These are phyloP conservation scores for Wallemia ichthyophaga DNA, from an alignment of 1,284 basidiomycete genomes.

Conservation along the genomic window DNA sequence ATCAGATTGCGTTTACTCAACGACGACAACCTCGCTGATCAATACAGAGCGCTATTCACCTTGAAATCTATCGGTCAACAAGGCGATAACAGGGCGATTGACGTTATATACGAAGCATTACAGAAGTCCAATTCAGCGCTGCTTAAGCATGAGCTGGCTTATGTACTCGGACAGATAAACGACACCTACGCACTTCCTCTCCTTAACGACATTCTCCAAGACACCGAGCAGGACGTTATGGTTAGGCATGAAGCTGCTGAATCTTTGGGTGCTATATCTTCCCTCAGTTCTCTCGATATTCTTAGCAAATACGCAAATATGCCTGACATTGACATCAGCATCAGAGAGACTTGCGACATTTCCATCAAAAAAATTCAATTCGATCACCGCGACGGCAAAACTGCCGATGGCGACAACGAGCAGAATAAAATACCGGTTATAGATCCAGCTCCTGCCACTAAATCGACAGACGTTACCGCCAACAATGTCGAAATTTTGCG, in stretches of 20 bases:
- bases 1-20: constrained; percentile 49
- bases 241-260: constrained; percentile 97
- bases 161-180: constrained; percentile 81
- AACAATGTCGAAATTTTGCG: constrained; percentile 27
- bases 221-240: constrained; percentile 63
- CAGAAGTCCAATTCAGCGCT: constrained; percentile 33
- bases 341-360: constrained; percentile 92
- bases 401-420: constrained; percentile 2
- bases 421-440: constrained; percentile 34
- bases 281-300: constrained; percentile 31
- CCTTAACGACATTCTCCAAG: constrained; percentile 42
- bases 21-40: constrained; percentile 41
- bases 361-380: constrained; percentile 83
- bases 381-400: constrained; percentile 24
- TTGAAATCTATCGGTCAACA: constrained; percentile 42
- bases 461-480: constrained; percentile 15
- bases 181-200: constrained; percentile 40
- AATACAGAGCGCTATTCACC: constrained; percentile 79
- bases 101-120: constrained; percentile 42
- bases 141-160: constrained; percentile 89
- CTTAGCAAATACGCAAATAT: constrained; percentile 34
- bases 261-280: constrained; percentile 81
- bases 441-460: constrained; percentile 56
- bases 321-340: constrained; percentile 37
- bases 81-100: constrained; percentile 41